Conservation (phyloP, 2,329 filamentous ascomycete species). For the Penicillium decumbens region DNA sequence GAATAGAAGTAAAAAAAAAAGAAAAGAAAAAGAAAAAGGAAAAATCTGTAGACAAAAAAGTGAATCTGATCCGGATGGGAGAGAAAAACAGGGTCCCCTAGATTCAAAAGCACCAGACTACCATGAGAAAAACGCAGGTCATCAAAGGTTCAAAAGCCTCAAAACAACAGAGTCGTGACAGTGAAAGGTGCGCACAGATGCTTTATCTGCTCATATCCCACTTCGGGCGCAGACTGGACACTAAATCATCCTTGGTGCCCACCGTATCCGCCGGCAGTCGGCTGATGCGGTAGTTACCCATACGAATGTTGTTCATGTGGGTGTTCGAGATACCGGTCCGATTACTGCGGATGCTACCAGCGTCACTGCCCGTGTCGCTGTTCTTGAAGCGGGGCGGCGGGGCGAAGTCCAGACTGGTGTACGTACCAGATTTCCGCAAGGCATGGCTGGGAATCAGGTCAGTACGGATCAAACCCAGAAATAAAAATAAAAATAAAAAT, state of each 20-base stretch:
- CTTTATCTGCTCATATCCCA: conserved; percentile 47
- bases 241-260: conserved; percentile 67
- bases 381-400: conserved; percentile 47
- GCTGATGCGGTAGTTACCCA: conserved; percentile 80
- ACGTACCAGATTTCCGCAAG: conserved; percentile 48
- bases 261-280: conserved; percentile 76
- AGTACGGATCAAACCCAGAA: conserved; percentile 8
- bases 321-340: conserved; percentile 69
- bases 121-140: conserved; percentile 13
- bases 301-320: conserved; percentile 67
- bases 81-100: background rate
- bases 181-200: conserved; percentile 3
- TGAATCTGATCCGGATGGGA: background rate
- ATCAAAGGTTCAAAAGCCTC: conserved; percentile 17
- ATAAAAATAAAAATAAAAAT: background rate
- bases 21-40: conserved; percentile 1
- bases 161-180: conserved; percentile 19
- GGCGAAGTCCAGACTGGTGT: conserved; percentile 48
- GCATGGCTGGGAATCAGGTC: conserved; percentile 37
- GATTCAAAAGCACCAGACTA: background rate
- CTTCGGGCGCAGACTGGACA: conserved; percentile 53
- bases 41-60: conserved; percentile 1
- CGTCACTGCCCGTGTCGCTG: conserved; percentile 41
- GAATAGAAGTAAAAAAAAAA: background rate
- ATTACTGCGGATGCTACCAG: conserved; percentile 60